Evolutionary conservation across 164 flowering plant species (phyloP), one percentile per base, ranked within the genome.

Genomic region (Macadamia tetraphylla): DNA sequence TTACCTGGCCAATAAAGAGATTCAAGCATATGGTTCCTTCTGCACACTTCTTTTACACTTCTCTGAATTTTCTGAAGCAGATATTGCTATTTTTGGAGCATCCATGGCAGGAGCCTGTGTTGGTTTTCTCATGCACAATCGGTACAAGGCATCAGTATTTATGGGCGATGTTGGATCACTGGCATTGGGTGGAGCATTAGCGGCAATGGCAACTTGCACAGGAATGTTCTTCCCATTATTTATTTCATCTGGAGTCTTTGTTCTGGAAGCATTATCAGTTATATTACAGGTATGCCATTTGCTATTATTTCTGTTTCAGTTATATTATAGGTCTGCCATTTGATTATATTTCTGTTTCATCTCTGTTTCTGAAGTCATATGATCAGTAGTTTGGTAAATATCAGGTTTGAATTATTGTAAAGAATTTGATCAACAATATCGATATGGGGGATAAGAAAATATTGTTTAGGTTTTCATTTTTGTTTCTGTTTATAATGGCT

Each of bases 51-150:
- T 43, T 53, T 48, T 48, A 12, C 52, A 1, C 44, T 58, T 67
- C 15, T 23, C 3, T 72, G 12, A 32, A 6, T 31, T 42, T 52
- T 40, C 51, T 67, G 32, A 46, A 71, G 66, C 82, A 94, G 98
- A 88, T 35, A 84, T 91, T 68, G 77, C 97, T 61, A 62, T 91
- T 60, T 94, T 94, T 81, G 97, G 98, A 59, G 85, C 93, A 73
- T 91, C 98, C 53, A 94, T 94, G 97, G 90, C 93, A 11, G 98
- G 98, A 61, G 90, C 97, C 57, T 91, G 98, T 79, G 74, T 87
- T 75, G 98, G 98, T 62, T 94, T 94, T 76, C 90, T 94, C 64
- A 56, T 82, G 78, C 97, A 91, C 73, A 92, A 94, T 69, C 83
- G 95, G 13, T 82, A 87, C 77, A 90, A 83, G 78, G 97, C 98